These are phyloP conservation scores for Parastagonospora nodorum DNA, from an alignment of 2,329 filamentous ascomycete genomes.

Conservation along the genomic window DNA sequence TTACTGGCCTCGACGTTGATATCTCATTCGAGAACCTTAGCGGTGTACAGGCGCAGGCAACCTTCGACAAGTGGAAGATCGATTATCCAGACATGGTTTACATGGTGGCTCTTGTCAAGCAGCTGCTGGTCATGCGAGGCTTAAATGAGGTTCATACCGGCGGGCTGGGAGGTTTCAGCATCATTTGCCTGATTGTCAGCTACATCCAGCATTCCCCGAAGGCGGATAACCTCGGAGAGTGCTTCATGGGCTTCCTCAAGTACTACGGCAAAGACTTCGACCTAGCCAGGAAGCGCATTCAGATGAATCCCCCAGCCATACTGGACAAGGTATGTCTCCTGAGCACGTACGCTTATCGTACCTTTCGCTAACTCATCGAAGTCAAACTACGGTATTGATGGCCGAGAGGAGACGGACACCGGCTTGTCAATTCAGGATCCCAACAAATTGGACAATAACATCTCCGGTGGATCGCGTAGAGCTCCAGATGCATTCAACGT, in stretches of 20 bases:
- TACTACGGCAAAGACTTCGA: slow-evolving; percentile 87
- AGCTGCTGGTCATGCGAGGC: slow-evolving; percentile 85
- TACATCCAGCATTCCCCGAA: slow-evolving; percentile 72
- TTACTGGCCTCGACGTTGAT: slow-evolving; percentile 83
- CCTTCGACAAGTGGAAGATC: slow-evolving; percentile 78
- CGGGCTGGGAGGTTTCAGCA: slow-evolving; percentile 90
- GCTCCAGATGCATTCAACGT: slow-evolving; percentile 68
- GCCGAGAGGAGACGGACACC: slow-evolving; percentile 47
- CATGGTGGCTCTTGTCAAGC: slow-evolving; percentile 87
- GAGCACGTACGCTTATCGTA: neutral
- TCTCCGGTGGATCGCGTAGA: slow-evolving; percentile 81
- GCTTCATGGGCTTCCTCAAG: slow-evolving; percentile 86
- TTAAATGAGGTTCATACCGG: slow-evolving; percentile 91
- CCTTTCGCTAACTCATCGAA: slow-evolving; percentile 15
- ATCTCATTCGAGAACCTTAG: slow-evolving; percentile 92
- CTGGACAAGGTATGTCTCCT: slow-evolving; percentile 70
- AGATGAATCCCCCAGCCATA: slow-evolving; percentile 71
- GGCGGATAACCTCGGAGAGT: slow-evolving; percentile 69
- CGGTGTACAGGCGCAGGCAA: slow-evolving; percentile 78
- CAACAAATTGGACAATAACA: slow-evolving; percentile 83
- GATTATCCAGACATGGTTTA: slow-evolving; percentile 84
- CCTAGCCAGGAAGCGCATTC: slow-evolving; percentile 71
- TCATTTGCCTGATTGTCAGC: slow-evolving; percentile 91
- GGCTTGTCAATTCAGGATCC: slow-evolving; percentile 91
- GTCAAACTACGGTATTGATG: slow-evolving; percentile 32